Evolutionary conservation across 139 green algal species (phyloP), one percentile per base, ranked within the genome.

Genomic region (Closterium sp.): DNA sequence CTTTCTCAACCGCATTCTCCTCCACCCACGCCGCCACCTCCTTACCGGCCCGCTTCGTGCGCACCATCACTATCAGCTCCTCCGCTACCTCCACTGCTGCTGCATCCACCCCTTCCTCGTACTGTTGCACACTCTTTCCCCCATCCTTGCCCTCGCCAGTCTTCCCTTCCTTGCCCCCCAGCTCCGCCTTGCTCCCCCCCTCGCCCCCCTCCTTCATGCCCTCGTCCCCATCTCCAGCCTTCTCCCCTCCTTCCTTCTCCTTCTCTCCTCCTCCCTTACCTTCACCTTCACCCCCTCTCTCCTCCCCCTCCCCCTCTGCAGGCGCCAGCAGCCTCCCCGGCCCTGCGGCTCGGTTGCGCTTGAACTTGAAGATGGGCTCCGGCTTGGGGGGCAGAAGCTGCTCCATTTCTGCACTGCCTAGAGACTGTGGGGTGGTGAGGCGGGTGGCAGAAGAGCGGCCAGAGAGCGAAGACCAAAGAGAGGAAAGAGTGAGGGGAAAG

Each of bases 21-120:
- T 94, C 90, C 64, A 43, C 23, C 90, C 92, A 93, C 66, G 30
- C 36, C 69, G 36, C 32, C 88, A 95, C 87, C 84, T 95, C 93
- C 66, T 28, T 36, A 19, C 33, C 33, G 4, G 28, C 32, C 88
- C 88, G 30, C 88, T 91, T 90, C 23, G 28, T 36, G 2, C 38
- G 9, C 32, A 32, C 32, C 31, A 87, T 35, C 84, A 83, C 33
- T 34, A 34, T 35, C 84, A 83, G 33, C 84, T 87, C 33, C 4
- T 33, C 87, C 4, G 35, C 87, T 23, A 33, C 87, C 87, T 90
- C 87, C 38, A 33, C 87, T 5, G 31, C 87, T 84, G 30, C 87
- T 33, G 31, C 87, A 33, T 69, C 87, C 87, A 69, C 87, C 32
- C 30, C 33, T 19, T 87, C 33, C 16, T 19, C 33, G 25, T 76